Base-by-base conservation (phyloP, 1,284 basidiomycete species). In the Papiliotrema laurentii region DNA sequence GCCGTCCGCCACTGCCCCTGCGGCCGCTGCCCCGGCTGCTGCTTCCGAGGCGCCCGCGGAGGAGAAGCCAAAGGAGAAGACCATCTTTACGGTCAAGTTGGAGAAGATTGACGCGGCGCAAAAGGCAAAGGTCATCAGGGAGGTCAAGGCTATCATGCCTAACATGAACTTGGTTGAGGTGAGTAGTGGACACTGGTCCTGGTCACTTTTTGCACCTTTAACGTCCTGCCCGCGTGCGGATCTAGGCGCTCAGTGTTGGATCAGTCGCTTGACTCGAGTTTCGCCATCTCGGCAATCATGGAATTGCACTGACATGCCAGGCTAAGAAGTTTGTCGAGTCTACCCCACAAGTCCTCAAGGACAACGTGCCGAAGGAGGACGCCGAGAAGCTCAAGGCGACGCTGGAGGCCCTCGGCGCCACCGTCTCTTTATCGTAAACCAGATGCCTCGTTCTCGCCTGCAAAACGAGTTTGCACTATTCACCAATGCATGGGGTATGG, bases 281-380 rank as follows among this genome's bases (percentile, higher is more conserved):
- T 33, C n/a, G n/a, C n/a, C n/a, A n/a, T n/a, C n/a, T n/a, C n/a
- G n/a, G 30, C 30, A 33, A 33, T 16, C 10, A 9, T 9, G 35
- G 19, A 18, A 31, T 13, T 28, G 10, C 24, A 19, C 39, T n/a
- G 45, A 47, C 39, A 49, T 26, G 30, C 27, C 61, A 96, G 92
- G 96, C 96, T 31, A 99, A 99, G 83, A 98, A 97, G 78, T 97
- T 98, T 66, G 96, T 98, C 52, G 96, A 99, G 76, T 91, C 89
- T 24, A 77, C 91, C 60, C 96, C 96, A 28, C 88, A 97, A 76
- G 78, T 86, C 4, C 78, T 99, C 66, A 99, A 98, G 79, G 96
- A 98, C 77, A 91, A 91, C 70, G 71, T 96, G 53, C 82, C 89
- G 30, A 99, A 99, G 77, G 96, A 99, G 65, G 96, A 99, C 43